Base-by-base conservation (phyloP, 2,329 filamentous ascomycete genomes). In the Colletotrichum sp. region DNA sequence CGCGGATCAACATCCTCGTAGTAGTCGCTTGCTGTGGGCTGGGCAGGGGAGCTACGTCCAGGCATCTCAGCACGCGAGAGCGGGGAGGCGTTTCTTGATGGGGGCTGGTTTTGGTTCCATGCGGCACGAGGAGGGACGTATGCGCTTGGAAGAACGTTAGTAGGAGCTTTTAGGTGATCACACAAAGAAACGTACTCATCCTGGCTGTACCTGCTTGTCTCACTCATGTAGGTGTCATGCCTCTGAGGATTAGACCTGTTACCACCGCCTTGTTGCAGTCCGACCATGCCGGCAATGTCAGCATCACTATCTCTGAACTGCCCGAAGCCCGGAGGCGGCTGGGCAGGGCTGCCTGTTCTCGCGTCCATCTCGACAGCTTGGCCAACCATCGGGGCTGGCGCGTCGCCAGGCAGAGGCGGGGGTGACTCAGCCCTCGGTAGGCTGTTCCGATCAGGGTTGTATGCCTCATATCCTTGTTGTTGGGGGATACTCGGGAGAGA, bases 1-100 rank as follows among this genome's bases (percentile, higher is more conserved):
- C 93, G 94, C 60, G 96, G 96, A 79, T 98, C 96, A 14, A 98
- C 92, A 83, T 99, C 96, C 88, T 99, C 97, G 82, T 98, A 98
- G 85, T 99, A 99, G 77, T 90, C 86, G 79, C 81, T 86, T 65
- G 81, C 82, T 55, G 80, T 80, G 18, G 84, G 80, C 18, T 84
- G 83, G 36, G 85, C 32, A n/a, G 77, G 84, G 55, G 82, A 83
- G 60, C 82, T 83, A 68, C 80, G 81, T 61, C 79, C 82, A 57
- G 84, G 80, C 36, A 85, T 80, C 75, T 88, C 86, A 71, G 84
- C 83, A 48, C 81, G 78, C 67, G 80, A 81, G 36, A 89, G 82
- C 21, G 89, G 88, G 12, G 89, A 88, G n/a, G 86, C 86, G 64
- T 84, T 80, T 52, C 82, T 83, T 26, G 88, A 88, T n/a, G 86